A percentile compares a stretch with the other conserved stretches of the same genome.
These are phyloP conservation scores for Neonothopanus nambi DNA, from an alignment of 1,284 basidiomycete species.

Conservation along the genomic window DNA sequence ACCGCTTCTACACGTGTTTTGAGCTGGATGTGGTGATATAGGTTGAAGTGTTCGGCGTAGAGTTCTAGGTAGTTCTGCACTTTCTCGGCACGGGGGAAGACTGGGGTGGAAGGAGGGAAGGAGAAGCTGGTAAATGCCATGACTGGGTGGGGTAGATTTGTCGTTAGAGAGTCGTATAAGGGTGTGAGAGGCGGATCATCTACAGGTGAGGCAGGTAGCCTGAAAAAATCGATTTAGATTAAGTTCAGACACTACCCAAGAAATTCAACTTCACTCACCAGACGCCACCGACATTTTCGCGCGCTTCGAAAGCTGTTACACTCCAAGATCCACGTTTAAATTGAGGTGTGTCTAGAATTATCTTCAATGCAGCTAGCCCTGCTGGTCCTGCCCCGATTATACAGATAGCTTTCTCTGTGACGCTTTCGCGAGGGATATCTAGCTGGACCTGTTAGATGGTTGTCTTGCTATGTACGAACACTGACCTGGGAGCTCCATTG, in stretches of 20 bases:
- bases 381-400: slow-evolving; percentile 70
- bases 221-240: slow-evolving; percentile 26
- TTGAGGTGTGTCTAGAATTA: slow-evolving; percentile 56
- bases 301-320: slow-evolving; percentile 58
- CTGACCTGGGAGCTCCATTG: slow-evolving; percentile 13
- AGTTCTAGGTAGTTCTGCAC: slow-evolving; percentile 63
- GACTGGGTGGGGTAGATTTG: slow-evolving; percentile 73
- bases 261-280: slow-evolving; percentile 49
- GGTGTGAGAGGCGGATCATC: slow-evolving; percentile 62
- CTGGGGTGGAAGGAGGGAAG: slow-evolving; percentile 68
- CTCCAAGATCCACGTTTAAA: slow-evolving; percentile 59
- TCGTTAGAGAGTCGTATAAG: slow-evolving; percentile 73
- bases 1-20: slow-evolving; percentile 48
- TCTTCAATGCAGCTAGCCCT: slow-evolving; percentile 67
- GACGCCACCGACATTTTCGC: slow-evolving; percentile 67
- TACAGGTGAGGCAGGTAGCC: slow-evolving; percentile 55
- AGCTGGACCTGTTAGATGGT: background rate
- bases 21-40: slow-evolving; percentile 56
- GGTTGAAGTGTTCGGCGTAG: slow-evolving; percentile 58
- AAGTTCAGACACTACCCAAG: background rate
- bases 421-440: background rate
- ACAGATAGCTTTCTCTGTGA: slow-evolving; percentile 46
- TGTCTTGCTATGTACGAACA: background rate
- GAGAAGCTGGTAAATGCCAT: slow-evolving; percentile 66
- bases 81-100: slow-evolving; percentile 59